phyloP scores from a whole-genome alignment of 768 basidiomycete genomes.

The Cubamyces lactineus region DNA sequence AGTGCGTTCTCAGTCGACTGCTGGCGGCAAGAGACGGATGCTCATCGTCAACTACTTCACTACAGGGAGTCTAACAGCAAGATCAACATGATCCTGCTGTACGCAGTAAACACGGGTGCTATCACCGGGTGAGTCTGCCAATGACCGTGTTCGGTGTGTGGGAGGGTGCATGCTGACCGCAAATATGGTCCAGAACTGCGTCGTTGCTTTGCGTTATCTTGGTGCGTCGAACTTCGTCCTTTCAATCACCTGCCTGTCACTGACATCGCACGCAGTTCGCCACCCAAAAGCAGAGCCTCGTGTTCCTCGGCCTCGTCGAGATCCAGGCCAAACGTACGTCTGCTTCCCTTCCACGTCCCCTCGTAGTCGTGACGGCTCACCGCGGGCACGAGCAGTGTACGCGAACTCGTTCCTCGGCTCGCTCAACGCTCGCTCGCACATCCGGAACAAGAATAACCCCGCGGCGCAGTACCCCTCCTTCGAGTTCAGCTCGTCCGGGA shows the following conservation, averaged over 20 bases:
- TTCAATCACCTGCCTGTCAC: background rate
- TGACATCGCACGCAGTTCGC: slow-evolving; percentile 6
- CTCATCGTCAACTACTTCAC: too few species aligned
- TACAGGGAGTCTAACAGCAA: slow-evolving; percentile 13
- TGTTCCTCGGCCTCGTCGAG: slow-evolving; percentile 20
- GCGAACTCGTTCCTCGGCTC: slow-evolving; percentile 20
- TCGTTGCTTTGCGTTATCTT: slow-evolving; percentile 19
- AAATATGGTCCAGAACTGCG: background rate
- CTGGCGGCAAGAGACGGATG: background rate
- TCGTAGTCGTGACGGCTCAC: background rate
- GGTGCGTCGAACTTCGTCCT: slow-evolving; percentile 1
- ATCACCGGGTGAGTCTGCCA: slow-evolving; percentile 17
- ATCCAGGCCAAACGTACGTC: slow-evolving; percentile 4
- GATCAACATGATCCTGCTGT: slow-evolving; percentile 14
- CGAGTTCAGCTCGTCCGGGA: slow-evolving; percentile 8
- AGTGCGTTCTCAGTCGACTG: background rate
- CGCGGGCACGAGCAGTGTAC: slow-evolving; percentile 5
- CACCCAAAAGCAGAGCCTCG: slow-evolving; percentile 16
- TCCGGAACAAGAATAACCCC: slow-evolving; percentile 9
- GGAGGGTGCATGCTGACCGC: too few species aligned
- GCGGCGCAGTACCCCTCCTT: slow-evolving; percentile 10
- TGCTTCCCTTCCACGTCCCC: background rate
- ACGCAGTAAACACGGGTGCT: slow-evolving; percentile 22
- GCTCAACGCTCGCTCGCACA: slow-evolving; percentile 17
- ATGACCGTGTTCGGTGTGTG: too few species aligned